phyloP scores from a whole-genome alignment of 345 rosid genomes.

The Brassica rapa region DNA sequence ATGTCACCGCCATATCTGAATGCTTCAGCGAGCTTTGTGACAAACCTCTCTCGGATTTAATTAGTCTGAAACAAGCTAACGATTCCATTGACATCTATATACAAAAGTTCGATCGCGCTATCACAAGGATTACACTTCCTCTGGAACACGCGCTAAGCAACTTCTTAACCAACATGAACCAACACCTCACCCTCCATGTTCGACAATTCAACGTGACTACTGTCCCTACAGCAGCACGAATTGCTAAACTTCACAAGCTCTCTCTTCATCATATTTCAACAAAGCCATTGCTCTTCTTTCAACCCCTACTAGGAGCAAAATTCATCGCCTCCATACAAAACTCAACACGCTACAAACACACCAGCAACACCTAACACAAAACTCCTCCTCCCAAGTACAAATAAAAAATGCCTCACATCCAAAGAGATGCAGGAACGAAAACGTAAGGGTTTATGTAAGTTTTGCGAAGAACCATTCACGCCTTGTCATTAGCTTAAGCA shows the following conservation, averaged over 20 bases:
- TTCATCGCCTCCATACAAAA: no score
- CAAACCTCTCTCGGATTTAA: neutral
- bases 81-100: neutral
- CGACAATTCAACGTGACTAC: no score
- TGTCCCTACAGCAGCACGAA: no score
- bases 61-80: neutral
- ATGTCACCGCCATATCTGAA: neutral
- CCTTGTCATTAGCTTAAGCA: neutral
- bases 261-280: no score
- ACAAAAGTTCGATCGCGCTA: neutral
- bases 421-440: no score
- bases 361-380: no score
- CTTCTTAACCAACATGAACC: neutral
- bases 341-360: no score
- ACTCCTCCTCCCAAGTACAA: no score
- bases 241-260: no score
- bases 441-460: neutral
- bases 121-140: neutral
- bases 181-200: neutral
- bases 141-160: neutral
- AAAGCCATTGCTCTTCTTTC: no score
- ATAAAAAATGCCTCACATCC: no score
- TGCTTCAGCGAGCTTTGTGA: neutral
- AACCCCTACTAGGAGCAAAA: no score
- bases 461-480: neutral